Evolutionary conservation across 441 rosid genomes (phyloP).

Genomic region (Breynia disticha): DNA sequence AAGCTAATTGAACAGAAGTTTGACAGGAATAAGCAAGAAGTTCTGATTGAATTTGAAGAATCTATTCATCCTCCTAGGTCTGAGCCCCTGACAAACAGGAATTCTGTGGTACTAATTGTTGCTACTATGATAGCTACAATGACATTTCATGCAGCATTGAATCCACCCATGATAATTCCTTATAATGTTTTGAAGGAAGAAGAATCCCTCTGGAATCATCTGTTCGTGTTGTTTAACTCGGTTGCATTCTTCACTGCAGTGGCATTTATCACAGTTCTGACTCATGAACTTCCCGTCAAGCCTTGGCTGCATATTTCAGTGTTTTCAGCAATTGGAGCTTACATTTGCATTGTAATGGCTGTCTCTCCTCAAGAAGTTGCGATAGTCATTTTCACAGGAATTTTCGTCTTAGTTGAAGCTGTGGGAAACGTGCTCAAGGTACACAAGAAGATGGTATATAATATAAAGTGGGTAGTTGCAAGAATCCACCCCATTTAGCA

Average conservation of each 20-base stretch:
- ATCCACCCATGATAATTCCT: background rate
- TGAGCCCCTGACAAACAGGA: background rate
- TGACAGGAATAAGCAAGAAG: slow-evolving; percentile 4
- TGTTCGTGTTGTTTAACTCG: slow-evolving; percentile 14
- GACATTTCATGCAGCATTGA: slow-evolving; percentile 10
- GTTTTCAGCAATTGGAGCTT: slow-evolving; percentile 13
- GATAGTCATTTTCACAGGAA: no score
- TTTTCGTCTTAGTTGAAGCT: no score
- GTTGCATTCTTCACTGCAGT: slow-evolving; percentile 12
- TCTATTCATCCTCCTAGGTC: background rate
- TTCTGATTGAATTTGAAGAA: slow-evolving; percentile 9
- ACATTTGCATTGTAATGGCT: slow-evolving; percentile 4
- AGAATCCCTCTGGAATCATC: background rate
- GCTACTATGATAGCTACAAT: slow-evolving; percentile 8
- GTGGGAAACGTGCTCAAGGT: no score
- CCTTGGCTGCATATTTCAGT: slow-evolving; percentile 9
- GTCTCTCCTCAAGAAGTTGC: no score
- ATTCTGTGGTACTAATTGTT: slow-evolving; percentile 1
- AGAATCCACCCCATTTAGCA: no score
- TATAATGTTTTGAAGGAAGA: background rate
- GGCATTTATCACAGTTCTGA: slow-evolving; percentile 12
- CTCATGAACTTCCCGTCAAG: slow-evolving; percentile 11
- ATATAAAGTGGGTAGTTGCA: no score
- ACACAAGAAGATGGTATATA: no score
- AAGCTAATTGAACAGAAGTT: background rate